Evolutionary conservation across 257 asterid species (phyloP), one percentile per base, ranked within the genome.

Genomic region (Solanum tarapatanum): DNA sequence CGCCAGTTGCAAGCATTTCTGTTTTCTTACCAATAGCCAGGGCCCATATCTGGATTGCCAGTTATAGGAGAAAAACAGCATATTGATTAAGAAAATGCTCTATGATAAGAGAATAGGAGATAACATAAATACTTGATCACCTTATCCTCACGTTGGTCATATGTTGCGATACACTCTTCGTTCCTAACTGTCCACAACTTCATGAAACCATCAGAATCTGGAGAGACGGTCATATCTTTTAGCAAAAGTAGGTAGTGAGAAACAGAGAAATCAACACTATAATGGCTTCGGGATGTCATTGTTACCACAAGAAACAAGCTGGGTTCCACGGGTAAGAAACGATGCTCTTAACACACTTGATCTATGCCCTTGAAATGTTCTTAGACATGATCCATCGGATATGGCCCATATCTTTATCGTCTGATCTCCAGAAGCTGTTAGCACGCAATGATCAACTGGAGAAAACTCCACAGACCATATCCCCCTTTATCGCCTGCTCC

Each of bases 391-490:
- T 86, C 99, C 99, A 90, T 95, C 96, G 32, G 97, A 92, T 88
- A 97, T 94, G 43, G 98, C 93, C 99, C 99, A 97, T 90, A 97
- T 93, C 89, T 94, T 97, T 76, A 96, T 88, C n/a, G 98, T 95
- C 90, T 94, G 94, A 91, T 97, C 99, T 88, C 98, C 98, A 35
- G 99, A 97, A 48, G 99, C 96, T 84, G 99, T 97, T 82, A 97
- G 91, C 87, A 97, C 97, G 88, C 98, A 95, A 87, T 93, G 98
- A 89, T 97, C 99, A 84, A 97, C 99, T 8, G 99, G 99, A 90
- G 99, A 97, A 90, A 97, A 97, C 92, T 97, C 99, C 90, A 97
- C 98, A 14, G 99, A 97, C 96, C 98, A 96, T 87, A 97, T 91
- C 85, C 99, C 99, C 90, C 99, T 92, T 92, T 32, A n/a, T n/a